Percentiles rank a stretch among this genome's conserved stretches.
Evolutionary conservation across 164 flowering plant genomes (phyloP).

Genomic region (Litsea cubeba): DNA sequence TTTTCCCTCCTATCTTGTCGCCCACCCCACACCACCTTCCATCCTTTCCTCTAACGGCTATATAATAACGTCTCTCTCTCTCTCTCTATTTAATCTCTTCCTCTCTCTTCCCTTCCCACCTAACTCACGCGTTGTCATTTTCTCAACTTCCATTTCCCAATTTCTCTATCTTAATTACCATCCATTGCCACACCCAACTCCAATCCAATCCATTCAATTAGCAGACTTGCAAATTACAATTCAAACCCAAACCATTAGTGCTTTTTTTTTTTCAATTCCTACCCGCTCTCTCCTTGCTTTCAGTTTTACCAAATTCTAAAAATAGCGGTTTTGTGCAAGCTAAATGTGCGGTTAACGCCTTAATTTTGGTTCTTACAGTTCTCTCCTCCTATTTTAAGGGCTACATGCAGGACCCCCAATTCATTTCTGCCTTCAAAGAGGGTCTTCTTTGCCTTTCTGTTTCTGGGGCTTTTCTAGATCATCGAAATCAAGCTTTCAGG

Average conservation of each 20-base stretch:
- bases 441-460: background rate
- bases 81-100: background rate
- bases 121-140: background rate
- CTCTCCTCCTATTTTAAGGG: background rate
- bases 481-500: background rate
- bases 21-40: too few species aligned
- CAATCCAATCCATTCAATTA: background rate
- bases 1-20: too few species aligned
- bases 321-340: background rate
- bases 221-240: background rate
- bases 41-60: background rate
- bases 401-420: background rate
- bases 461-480: background rate
- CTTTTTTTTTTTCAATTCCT: background rate
- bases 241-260: background rate
- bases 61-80: background rate
- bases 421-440: background rate
- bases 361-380: background rate
- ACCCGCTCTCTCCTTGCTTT: background rate
- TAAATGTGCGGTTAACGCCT: conserved; percentile 8
- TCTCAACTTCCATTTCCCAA: background rate
- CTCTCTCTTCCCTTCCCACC: background rate
- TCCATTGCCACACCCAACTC: background rate
- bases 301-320: background rate
- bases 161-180: background rate